phyloP scores from a whole-genome alignment of 441 rosid genomes.

The Erodium texanum region DNA sequence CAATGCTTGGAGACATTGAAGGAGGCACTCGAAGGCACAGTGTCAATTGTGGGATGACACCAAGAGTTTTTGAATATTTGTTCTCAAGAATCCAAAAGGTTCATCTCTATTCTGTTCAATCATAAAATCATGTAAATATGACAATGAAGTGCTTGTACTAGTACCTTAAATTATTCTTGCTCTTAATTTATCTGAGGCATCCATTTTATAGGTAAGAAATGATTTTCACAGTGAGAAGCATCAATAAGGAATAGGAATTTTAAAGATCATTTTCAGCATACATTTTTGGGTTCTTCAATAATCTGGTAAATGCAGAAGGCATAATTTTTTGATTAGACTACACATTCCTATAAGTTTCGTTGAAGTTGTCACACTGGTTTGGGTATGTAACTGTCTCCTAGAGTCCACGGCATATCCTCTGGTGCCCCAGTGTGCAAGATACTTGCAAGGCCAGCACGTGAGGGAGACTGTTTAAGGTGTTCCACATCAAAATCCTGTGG shows the following conservation, averaged over 20 bases:
- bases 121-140: background rate
- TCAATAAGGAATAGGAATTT: background rate
- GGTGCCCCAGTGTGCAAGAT: too few species aligned
- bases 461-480: too few species aligned
- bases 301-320: background rate
- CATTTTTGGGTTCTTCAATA: background rate
- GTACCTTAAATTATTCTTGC: background rate
- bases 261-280: background rate
- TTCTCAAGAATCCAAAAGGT: slow-evolving; percentile 96
- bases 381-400: too few species aligned
- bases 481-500: too few species aligned
- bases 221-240: background rate
- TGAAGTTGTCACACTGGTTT: too few species aligned
- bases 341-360: background rate
- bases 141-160: background rate
- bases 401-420: too few species aligned
- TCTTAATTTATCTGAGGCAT: background rate
- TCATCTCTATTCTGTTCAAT: background rate
- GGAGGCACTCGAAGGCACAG: slow-evolving; percentile 90
- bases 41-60: slow-evolving; percentile 94
- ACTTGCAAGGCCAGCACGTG: too few species aligned
- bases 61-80: slow-evolving; percentile 83
- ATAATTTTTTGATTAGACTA: background rate
- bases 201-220: background rate
- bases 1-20: slow-evolving; percentile 99